Evolutionary conservation across 257 asterid species (phyloP), one percentile per base, ranked within the genome.

Genomic region (Datura wrightii): DNA sequence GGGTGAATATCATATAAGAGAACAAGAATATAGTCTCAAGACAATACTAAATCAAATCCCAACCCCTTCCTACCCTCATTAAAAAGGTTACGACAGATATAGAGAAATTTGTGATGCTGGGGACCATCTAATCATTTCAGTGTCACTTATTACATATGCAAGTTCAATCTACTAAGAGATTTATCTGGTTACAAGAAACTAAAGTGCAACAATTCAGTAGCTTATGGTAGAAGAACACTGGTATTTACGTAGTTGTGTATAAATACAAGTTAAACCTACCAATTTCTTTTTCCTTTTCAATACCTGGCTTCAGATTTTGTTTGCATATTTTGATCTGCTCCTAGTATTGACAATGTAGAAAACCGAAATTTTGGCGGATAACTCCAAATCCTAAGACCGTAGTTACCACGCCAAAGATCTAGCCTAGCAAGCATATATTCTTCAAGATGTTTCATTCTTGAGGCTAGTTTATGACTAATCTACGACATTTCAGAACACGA

Each of bases 181-280:
- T 74, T 74, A 74, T 11, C 41, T 10, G 80, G 80, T 19, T 74
- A 19, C 41, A 74, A 48, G 41, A 46, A 74, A 74, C 80, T 48
- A 2, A 48, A 74, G 59, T 19, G 42, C n/a, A 19, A 74, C 80
- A 74, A 72, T 10, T 74, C n/a, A 74, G n/a, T 19, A 48, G 80
- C n/a, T 19, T 31, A 46, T 74, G 80, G 9, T 46, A 46, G 80
- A 71, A 70, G 79, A 71, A 44, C 18, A 74, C 41, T 3, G 44
- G 19, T 5, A 37, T 66, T 5, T 37, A 66, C 11, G 0, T 14
- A 66, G 48, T 10, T 34, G 14, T 36, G 31, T 8, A 10, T n/a
- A 62, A 10, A n/a, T 71, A 42, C 16, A 44, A 44, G 79, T 44
- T 71, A 16, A 71, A 9, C 55, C 36, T 42, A 71, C 14, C 55